Evolutionary conservation across 176 grass and related monocot genomes (phyloP).

Genomic region (sorghum (Sorghum bicolor)): DNA sequence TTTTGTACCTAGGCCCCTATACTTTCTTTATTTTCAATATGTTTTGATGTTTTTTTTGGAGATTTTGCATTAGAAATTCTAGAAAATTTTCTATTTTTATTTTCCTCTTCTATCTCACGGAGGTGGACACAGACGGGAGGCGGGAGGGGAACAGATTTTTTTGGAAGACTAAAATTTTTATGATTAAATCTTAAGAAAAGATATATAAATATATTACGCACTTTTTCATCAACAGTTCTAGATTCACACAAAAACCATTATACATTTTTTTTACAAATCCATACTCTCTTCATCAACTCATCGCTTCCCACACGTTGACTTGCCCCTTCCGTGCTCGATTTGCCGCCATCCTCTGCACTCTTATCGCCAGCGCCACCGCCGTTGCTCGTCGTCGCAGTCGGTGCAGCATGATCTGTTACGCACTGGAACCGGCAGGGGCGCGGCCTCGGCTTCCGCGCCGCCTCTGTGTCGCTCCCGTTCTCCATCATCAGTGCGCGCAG

Average conservation of each 20-base stretch:
- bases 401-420: conserved; percentile 26
- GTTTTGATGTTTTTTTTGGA: no score
- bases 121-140: no score
- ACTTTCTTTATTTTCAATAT: no score
- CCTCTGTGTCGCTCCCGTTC: conserved; percentile 55
- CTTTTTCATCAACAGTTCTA: no score
- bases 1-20: no score
- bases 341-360: conserved; percentile 21
- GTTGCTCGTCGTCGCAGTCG: background rate
- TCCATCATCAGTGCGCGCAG: conserved; percentile 84
- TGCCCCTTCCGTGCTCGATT: background rate
- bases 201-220: no score
- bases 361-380: background rate
- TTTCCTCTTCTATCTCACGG: no score
- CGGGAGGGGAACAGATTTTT: no score
- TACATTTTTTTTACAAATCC: background rate
- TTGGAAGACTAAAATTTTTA: no score
- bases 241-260: background rate
- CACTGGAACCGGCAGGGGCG: conserved; percentile 65
- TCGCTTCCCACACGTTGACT: background rate
- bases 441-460: conserved; percentile 38
- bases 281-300: background rate
- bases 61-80: no score
- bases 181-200: no score
- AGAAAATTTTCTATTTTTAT: no score